Conservation (phyloP, 1,284 basidiomycete genomes). For the Melanopsichium pennsylvanicum region DNA sequence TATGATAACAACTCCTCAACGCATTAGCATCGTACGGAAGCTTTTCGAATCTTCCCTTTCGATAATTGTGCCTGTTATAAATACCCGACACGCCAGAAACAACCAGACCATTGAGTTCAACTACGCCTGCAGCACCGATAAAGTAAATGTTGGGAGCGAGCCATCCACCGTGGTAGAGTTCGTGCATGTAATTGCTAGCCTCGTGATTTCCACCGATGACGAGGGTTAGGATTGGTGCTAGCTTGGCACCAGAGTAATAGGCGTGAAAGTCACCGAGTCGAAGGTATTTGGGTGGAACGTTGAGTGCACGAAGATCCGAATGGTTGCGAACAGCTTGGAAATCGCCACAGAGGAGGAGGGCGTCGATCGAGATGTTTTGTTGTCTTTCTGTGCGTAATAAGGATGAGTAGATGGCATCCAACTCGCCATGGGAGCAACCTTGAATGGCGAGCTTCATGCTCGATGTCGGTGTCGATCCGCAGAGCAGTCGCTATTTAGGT, state of each 20-base stretch:
- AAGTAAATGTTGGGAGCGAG: conserved; percentile 97
- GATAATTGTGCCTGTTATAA: conserved; percentile 83
- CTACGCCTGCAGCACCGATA: conserved; percentile 87
- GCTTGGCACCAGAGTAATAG: conserved; percentile 84
- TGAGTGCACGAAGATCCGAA: conserved; percentile 86
- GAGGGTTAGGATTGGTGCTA: conserved; percentile 86
- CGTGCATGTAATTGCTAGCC: conserved; percentile 96
- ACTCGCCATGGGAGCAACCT: conserved; percentile 86
- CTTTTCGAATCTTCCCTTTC: conserved; percentile 69
- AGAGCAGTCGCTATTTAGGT: not conserved
- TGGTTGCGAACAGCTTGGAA: conserved; percentile 89
- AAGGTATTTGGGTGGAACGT: conserved; percentile 88
- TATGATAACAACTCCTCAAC: conserved; percentile 88
- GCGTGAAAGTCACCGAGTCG: conserved; percentile 75
- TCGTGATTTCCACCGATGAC: conserved; percentile 99
- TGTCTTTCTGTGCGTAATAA: conserved; percentile 73
- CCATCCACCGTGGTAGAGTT: conserved; percentile 75
- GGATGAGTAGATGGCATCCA: conserved; percentile 77
- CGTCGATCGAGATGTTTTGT: conserved; percentile 77
- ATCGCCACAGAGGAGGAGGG: conserved; percentile 87
- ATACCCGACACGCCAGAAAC: conserved; percentile 93
- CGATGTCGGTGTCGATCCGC: no score
- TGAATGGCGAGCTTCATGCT: conserved; percentile 84
- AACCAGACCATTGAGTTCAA: conserved; percentile 79
- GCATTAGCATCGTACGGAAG: conserved; percentile 75